phyloP scores from a whole-genome alignment of 306 rosid genomes.

The Sphenostylis stenocarpa region DNA sequence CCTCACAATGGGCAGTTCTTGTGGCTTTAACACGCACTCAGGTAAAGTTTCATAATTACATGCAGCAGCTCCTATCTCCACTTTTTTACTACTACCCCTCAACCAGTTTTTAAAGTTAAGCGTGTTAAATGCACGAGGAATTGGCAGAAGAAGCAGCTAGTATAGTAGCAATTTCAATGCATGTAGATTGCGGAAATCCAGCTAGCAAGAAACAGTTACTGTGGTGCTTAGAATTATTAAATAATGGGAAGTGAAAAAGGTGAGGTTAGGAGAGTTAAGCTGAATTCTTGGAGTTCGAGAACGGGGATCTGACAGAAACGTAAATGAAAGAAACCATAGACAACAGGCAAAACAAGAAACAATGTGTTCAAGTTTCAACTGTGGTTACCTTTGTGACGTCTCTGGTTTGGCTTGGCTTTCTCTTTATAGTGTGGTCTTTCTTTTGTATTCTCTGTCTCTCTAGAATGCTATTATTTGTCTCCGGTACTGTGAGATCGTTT shows the following conservation, averaged over 20 bases:
- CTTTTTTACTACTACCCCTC: background rate
- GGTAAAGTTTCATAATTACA: conserved; percentile 16
- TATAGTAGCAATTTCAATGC: background rate
- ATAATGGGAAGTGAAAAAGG: background rate
- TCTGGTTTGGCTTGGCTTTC: background rate
- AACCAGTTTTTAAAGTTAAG: background rate
- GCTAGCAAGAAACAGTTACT: conserved; percentile 28
- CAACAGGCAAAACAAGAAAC: conserved; percentile 16
- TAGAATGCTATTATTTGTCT: background rate
- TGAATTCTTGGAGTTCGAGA: conserved; percentile 7
- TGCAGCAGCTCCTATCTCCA: background rate
- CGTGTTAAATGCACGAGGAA: conserved; percentile 10
- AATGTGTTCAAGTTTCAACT: background rate
- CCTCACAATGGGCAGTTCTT: conserved; percentile 20
- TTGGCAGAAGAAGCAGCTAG: background rate
- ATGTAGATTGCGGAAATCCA: background rate
- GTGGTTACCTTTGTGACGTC: conserved; percentile 3
- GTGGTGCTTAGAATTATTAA: background rate
- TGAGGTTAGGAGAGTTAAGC: background rate
- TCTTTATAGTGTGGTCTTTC: background rate
- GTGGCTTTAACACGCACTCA: conserved; percentile 8
- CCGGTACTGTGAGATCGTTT: background rate
- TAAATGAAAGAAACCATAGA: background rate
- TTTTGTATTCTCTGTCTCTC: background rate
- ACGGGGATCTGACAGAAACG: conserved; percentile 41